Percentiles rank a stretch among this genome's conserved stretches.
Evolutionary conservation across 805 yeast genomes (phyloP).

Genomic region (Candida hungchunana): DNA sequence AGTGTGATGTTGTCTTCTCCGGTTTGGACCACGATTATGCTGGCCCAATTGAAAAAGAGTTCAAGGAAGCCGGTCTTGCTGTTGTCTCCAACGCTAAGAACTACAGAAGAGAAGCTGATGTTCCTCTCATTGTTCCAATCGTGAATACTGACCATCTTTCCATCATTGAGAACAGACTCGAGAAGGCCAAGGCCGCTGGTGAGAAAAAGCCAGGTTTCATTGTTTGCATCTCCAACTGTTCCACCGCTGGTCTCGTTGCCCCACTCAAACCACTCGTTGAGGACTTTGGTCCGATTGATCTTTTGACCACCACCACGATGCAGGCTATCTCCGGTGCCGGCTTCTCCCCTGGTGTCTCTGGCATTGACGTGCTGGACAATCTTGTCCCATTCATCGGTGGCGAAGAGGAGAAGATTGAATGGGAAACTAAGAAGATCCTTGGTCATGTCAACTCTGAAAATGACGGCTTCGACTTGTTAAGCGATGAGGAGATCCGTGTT

Average conservation of each 20-base stretch:
- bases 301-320: conserved; percentile 83
- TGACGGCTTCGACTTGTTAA: conserved; percentile 50
- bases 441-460: conserved; percentile 55
- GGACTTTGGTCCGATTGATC: conserved; percentile 83
- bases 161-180: conserved; percentile 56
- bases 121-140: conserved; percentile 93
- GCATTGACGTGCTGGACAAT: conserved; percentile 92
- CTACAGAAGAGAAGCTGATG: conserved; percentile 82
- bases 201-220: conserved; percentile 71
- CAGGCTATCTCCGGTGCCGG: conserved; percentile 99
- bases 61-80: conserved; percentile 74
- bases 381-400: conserved; percentile 93
- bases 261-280: conserved; percentile 94
- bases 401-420: conserved; percentile 97
- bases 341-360: conserved; percentile 94
- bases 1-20: conserved; percentile 91
- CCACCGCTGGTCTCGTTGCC: conserved; percentile 96
- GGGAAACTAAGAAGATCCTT: conserved; percentile 95
- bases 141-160: conserved; percentile 89
- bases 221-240: conserved; percentile 95
- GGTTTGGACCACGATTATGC: conserved; percentile 93
- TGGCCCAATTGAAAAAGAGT: conserved; percentile 85
- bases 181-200: conserved; percentile 50
- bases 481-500: conserved; percentile 72
- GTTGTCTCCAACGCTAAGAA: conserved; percentile 95